Evolutionary conservation across 2,329 filamentous ascomycete genomes (phyloP).

Genomic region (Passalora sequoiae): DNA sequence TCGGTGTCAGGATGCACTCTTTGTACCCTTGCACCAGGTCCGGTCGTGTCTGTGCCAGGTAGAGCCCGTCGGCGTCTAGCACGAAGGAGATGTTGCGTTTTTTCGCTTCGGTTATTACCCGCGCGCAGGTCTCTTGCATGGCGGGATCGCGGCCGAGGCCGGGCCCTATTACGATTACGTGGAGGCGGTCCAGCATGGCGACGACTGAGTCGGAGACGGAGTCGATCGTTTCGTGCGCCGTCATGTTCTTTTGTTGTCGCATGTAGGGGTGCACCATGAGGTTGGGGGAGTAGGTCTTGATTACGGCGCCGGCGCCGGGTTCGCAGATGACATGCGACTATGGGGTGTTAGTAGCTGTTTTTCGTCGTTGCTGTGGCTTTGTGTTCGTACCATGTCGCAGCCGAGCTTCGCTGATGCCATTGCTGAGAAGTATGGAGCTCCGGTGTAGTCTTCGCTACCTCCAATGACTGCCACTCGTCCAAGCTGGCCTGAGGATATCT

Average conservation of each 20-base stretch:
- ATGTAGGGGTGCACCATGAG: conserved; percentile 98
- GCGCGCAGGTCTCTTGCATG: conserved; percentile 80
- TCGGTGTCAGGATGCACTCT: conserved; percentile 85
- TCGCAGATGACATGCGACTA: conserved; percentile 95
- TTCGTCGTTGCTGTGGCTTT: no score
- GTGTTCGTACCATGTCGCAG: conserved; percentile 5
- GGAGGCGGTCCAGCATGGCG: conserved; percentile 76
- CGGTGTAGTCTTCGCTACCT: conserved; percentile 92
- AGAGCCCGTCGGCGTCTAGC: conserved; percentile 83
- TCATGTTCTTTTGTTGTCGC: conserved; percentile 64
- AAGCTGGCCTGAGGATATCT: conserved; percentile 63
- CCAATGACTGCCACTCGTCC: conserved; percentile 91
- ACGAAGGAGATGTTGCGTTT: conserved; percentile 71
- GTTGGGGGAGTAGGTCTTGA: conserved; percentile 97
- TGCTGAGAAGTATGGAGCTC: conserved; percentile 94
- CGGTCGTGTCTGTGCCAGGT: conserved; percentile 69
- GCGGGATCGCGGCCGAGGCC: conserved; percentile 83
- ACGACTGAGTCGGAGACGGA: conserved; percentile 65
- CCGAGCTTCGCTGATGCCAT: conserved; percentile 70
- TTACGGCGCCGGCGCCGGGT: conserved; percentile 72
- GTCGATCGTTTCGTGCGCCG: conserved; percentile 53
- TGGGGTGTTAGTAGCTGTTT: no score
- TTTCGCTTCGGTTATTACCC: conserved; percentile 73
- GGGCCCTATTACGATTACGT: conserved; percentile 88
- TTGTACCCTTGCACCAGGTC: conserved; percentile 74